phyloP scores from a whole-genome alignment of 345 rosid genomes.

The Brassica napus region DNA sequence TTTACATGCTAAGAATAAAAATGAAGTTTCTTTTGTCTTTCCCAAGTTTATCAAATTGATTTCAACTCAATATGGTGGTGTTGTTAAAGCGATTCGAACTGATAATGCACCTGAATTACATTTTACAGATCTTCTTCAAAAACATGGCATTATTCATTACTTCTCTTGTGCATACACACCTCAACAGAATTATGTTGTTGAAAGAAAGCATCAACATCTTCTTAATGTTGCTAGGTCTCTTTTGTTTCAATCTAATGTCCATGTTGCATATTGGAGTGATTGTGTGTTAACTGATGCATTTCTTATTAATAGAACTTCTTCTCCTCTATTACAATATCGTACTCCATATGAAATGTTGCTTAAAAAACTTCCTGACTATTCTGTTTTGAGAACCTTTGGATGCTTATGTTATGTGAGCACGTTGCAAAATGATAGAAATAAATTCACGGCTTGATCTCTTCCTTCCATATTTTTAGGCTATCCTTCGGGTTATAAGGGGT shows the following conservation, averaged over 20 bases:
- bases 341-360: not conserved
- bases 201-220: not conserved
- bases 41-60: not conserved
- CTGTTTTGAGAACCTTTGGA: not conserved
- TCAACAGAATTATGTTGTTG: not conserved
- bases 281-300: not conserved
- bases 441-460: not conserved
- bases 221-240: not conserved
- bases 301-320: not conserved
- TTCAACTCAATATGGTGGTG: not conserved
- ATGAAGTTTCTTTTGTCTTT: not conserved
- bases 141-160: not conserved
- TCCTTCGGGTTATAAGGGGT: too few relatives aligned
- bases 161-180: not conserved
- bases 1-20: too few relatives aligned
- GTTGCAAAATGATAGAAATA: not conserved
- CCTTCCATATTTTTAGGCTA: too few relatives aligned
- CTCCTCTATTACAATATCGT: not conserved
- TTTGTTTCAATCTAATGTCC: not conserved
- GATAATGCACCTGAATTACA: not conserved
- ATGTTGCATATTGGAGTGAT: not conserved
- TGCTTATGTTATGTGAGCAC: not conserved
- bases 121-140: not conserved
- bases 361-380: not conserved
- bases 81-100: not conserved